Evolutionary conservation across 2,329 filamentous ascomycete species (phyloP), one percentile per base, ranked within the genome.

Genomic region (Cladosporium sp.): DNA sequence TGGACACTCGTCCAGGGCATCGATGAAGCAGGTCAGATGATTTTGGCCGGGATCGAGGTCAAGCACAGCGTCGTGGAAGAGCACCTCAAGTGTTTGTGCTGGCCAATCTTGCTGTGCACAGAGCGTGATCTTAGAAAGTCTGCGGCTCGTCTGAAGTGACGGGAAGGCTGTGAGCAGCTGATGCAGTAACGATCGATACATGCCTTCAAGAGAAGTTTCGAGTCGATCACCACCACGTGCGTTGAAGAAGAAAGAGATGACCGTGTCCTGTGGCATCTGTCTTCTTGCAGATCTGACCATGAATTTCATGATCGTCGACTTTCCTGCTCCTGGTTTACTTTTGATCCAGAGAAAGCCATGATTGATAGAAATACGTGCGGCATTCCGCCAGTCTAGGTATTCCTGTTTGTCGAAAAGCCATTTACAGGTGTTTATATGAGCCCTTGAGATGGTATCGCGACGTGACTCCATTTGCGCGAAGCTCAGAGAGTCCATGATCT

Each of bases 211-310:
- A 0, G 83, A 79, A 63, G 76, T 83, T 57, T 87, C 83, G 7
- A 83, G 70, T n/a, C n/a, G n/a, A 2, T 71, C 34, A 34, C 75
- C 72, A 0, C 82, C 82, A 63, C 80, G 72, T 0, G 81, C 81
- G 63, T 84, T 81, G 75, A 85, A 85, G 74, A 84, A 85, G 70
- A 83, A 85, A 0, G 78, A 79, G 0, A 82, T 64, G 0, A 80
- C 67, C 0, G 74, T 48, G 1, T 66, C 64, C n/a, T 71, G 65
- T 2, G 57, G 28, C 1, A 16, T 5, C 25, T 65, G 28, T 5
- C 46, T 16, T 16, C 67, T 48, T 1, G 66, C 62, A 8, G 30
- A 23, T 26, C 25, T 28, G 5, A 57, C 6, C 2, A 34, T 7
- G 60, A 66, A 72, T 58, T 76, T 79, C 70, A 77, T 76, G 2